Conservation (phyloP, 1,139 yeast species). For the Geotrichum candidum region DNA sequence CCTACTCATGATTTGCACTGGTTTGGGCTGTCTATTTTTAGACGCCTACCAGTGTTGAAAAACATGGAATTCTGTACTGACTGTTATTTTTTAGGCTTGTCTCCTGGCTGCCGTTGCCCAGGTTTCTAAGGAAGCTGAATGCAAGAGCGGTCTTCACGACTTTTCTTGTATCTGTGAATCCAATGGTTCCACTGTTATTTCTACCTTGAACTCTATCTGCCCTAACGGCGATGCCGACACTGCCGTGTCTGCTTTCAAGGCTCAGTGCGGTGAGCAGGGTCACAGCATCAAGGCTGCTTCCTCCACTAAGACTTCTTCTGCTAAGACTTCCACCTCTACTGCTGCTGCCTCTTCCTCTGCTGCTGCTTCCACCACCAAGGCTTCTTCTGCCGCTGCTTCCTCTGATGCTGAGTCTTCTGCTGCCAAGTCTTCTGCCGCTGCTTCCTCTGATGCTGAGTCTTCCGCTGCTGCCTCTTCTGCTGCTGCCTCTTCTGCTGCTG, state of each 20-base stretch:
- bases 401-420: conserved; percentile 10
- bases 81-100: conserved; percentile 49
- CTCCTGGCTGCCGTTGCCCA: conserved; percentile 78
- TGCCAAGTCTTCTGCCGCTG: conserved; percentile 14
- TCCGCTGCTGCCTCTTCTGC: conserved; percentile 22
- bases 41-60: background rate
- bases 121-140: conserved; percentile 50
- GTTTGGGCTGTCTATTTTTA: background rate
- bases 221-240: conserved; percentile 53
- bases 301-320: conserved; percentile 31
- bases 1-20: background rate
- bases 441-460: conserved; percentile 17
- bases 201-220: conserved; percentile 60
- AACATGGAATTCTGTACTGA: background rate
- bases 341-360: conserved; percentile 29
- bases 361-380: conserved; percentile 31
- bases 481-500: conserved; percentile 24
- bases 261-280: conserved; percentile 28
- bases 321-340: conserved; percentile 33
- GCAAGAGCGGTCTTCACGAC: conserved; percentile 54
- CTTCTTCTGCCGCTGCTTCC: conserved; percentile 28
- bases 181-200: conserved; percentile 46
- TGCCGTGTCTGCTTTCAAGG: conserved; percentile 54
- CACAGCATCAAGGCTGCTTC: conserved; percentile 33
- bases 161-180: conserved; percentile 59